Evolutionary conservation across 1,284 basidiomycete species (phyloP), one percentile per base, ranked within the genome.

Genomic region (Porogramme epimiltina): DNA sequence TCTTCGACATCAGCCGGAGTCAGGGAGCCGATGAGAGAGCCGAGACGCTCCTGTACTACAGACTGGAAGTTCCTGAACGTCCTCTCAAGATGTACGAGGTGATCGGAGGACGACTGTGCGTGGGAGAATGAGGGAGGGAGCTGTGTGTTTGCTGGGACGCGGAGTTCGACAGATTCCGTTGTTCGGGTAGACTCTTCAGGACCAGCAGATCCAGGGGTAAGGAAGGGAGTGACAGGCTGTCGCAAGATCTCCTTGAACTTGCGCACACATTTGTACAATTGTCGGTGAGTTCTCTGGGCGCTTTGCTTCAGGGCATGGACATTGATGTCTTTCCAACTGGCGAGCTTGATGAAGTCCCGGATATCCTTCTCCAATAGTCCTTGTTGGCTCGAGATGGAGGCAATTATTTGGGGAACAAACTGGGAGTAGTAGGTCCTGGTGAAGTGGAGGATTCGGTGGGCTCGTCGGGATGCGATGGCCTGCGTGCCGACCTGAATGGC

Each of bases 291-390:
- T 65, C 84, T 89, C 61, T 90, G 85, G 0, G 96, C 95, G 63
- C 95, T 98, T 56, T 91, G 87, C 68, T 91, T 92, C 58, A 99
- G 79, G 3, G 97, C 95, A 59, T 93, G 91, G 10, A 99, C 89
- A 64, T 99, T 99, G 66, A 96, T 79, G 66, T 99, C 97, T 69
- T 92, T 96, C 97, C 97, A 99, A 65, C 94, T 97, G 0, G 97
- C 97, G 36, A 99, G 79, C 69, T 94, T 95, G 77, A 99, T 90
- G 66, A 93, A 91, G 49, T 84, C 85, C 53, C 79, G 81, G 48
- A 99, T 82, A 48, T 96, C 90, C 62, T 87, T 89, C 71, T 98
- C 93, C 39, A 98, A 70, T 1, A 67, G 67, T 2, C 69, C 72
- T 51, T 87, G 83, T 67, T 93, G 86, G 9, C 77, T 70, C 3